A percentile compares a stretch with the other conserved stretches of the same genome.
phyloP scores from a whole-genome alignment of 148 eudicot species.

The Vaccinium vitisidaea region DNA sequence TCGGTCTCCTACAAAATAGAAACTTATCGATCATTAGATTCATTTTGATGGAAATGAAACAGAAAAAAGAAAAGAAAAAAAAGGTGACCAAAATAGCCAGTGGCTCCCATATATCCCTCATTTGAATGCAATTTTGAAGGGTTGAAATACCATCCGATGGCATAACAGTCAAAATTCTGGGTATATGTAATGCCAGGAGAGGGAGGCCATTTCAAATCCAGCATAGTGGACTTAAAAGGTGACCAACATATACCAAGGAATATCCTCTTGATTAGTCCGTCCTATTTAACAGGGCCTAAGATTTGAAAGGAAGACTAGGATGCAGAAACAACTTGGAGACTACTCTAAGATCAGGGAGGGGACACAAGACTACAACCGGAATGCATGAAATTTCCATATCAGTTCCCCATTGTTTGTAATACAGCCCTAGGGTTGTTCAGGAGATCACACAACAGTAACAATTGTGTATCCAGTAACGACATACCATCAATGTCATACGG shows the following conservation, averaged over 20 bases:
- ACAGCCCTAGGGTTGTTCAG: constrained; percentile 9
- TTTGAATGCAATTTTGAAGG: not conserved
- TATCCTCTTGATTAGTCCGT: not conserved
- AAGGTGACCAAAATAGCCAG: not conserved
- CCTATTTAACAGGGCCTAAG: not conserved
- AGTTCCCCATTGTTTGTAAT: not conserved
- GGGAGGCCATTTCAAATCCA: not conserved
- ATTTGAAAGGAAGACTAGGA: not conserved
- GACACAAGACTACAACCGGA: not conserved
- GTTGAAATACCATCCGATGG: not conserved
- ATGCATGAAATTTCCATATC: constrained; percentile 12
- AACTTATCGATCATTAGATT: not conserved
- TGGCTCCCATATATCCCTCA: not conserved
- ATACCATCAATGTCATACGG: constrained; percentile 82
- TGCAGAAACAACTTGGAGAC: not conserved
- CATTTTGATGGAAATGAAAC: not conserved
- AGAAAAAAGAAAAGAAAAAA: too few relatives aligned
- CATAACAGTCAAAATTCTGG: not conserved
- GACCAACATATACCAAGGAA: not conserved
- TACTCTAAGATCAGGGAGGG: not conserved
- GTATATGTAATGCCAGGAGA: not conserved
- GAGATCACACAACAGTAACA: not conserved
- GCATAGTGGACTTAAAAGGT: not conserved
- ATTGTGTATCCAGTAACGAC: constrained; percentile 9
- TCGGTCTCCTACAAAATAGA: not conserved